Percentiles rank a stretch among this genome's conserved stretches.
Evolutionary conservation across 2,329 filamentous ascomycete species (phyloP).

Genomic region (Thelonectria discophora): DNA sequence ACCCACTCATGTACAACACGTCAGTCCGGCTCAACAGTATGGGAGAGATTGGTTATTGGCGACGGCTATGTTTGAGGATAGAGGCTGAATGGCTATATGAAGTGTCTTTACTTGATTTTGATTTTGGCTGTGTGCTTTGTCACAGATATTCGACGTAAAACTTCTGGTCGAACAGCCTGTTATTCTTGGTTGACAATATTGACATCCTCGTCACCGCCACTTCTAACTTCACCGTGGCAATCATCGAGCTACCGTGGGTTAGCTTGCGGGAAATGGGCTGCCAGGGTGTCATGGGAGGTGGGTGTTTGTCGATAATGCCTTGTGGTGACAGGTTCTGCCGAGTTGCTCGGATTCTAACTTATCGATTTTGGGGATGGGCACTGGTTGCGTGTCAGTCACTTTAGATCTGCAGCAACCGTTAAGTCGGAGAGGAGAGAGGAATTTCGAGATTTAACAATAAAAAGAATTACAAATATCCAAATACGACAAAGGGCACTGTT

Average conservation of each 20-base stretch:
- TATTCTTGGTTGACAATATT: neutral
- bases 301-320: neutral
- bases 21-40: slow-evolving; percentile 22
- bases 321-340: neutral
- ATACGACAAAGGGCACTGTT: too few species aligned
- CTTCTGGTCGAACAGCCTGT: neutral
- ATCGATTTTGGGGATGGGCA: too few species aligned
- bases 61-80: neutral
- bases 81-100: too few species aligned
- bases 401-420: too few species aligned
- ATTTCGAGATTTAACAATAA: too few species aligned
- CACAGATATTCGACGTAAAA: neutral
- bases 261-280: neutral
- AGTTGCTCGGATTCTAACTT: neutral
- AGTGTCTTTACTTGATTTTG: neutral
- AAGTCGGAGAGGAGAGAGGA: too few species aligned
- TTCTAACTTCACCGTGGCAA: slow-evolving; percentile 4
- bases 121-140: too few species aligned
- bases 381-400: too few species aligned
- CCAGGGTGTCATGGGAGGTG: slow-evolving; percentile 3
- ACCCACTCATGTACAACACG: slow-evolving; percentile 41
- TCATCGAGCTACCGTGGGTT: neutral
- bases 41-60: neutral
- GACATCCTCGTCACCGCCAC: slow-evolving; percentile 21
- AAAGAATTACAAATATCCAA: too few species aligned